Base-by-base conservation (phyloP, 371 early-diverging fungal species). In the Gilbertella persicaria region DNA sequence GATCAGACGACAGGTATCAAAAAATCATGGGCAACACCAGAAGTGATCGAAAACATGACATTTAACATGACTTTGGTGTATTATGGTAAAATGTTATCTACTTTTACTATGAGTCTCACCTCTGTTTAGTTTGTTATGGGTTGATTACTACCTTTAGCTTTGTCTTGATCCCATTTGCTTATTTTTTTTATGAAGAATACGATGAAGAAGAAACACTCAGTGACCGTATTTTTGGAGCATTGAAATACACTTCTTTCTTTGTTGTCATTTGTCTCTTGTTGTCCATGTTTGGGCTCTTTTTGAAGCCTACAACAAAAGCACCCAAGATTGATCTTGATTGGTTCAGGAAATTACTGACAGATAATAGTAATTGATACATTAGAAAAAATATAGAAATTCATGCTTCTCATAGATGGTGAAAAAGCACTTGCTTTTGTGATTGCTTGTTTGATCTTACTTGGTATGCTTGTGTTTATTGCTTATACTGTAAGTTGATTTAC, bases 121-220 rank as follows among this genome's bases (percentile, higher is more conserved):
- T 13, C 20, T 30, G 14, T 25, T 14, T 65, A 84, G 84, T 53
- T 13, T 73, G 74, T 36, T 82, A 80, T 59, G 77, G 79, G 0
- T 37, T 71, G 17, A 75, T 85, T 28, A 75, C 73, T 8, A 25
- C 80, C 6, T 82, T 80, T 24, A 63, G 72, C 52, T 82, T 82
- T 54, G 55, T 78, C 13, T 50, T 82, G 53, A 76, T 87, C 45
- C 87, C 87, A 12, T 78, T 84, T 50, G 73, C 81, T 9, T 87
- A 87, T 44, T 87, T 87, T 48, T 87, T 72, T 62, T 87, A 72
- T 59, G 87, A 87, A 47, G 86, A 85, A 46, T 62, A 73, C 14
- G 85, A 84, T 40, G 73, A 80, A 33, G 62, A 67, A 19, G 57
- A 71, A 26, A 51, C 57, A 2, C 23, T 43, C 6, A 40, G 45